Evolutionary conservation across 2,329 filamentous ascomycete genomes (phyloP).

Genomic region (Diaporthe sp.): DNA sequence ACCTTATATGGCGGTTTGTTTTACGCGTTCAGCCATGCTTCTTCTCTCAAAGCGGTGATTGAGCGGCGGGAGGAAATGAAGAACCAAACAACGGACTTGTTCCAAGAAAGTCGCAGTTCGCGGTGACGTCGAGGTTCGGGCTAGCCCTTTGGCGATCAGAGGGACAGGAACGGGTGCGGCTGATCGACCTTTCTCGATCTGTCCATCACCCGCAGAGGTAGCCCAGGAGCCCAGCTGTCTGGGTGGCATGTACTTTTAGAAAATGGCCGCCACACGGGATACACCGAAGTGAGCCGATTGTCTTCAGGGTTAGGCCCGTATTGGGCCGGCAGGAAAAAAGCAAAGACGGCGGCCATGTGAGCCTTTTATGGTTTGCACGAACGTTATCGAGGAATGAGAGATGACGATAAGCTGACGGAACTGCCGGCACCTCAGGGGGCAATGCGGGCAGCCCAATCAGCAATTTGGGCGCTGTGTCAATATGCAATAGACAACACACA

Average conservation of each 20-base stretch:
- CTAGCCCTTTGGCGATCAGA: not conserved
- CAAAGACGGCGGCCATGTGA: conserved; percentile 28
- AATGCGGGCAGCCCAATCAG: not conserved
- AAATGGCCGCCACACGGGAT: conserved; percentile 22
- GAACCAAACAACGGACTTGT: not conserved
- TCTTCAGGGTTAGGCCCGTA: conserved; percentile 17
- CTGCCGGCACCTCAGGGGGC: conserved; percentile 21
- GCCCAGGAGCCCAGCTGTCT: not conserved
- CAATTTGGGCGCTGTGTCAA: not conserved
- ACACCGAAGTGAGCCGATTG: conserved; percentile 3
- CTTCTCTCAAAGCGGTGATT: conserved; percentile 8
- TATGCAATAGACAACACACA: conserved; percentile 14
- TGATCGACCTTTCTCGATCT: conserved; percentile 11
- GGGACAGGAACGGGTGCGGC: conserved; percentile 15
- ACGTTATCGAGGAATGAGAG: conserved; percentile 19
- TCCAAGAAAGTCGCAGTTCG: not conserved
- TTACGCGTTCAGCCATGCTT: not conserved
- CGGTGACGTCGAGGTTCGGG: conserved; percentile 9
- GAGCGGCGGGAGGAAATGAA: conserved; percentile 14
- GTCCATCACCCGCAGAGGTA: not conserved
- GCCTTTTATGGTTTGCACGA: conserved; percentile 27
- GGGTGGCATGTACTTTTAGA: conserved; percentile 9
- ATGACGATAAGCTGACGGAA: conserved; percentile 25
- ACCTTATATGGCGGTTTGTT: not conserved
- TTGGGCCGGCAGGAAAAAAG: conserved; percentile 15